phyloP scores from a whole-genome alignment of 1,284 basidiomycete genomes.

The Irpex sp. region DNA sequence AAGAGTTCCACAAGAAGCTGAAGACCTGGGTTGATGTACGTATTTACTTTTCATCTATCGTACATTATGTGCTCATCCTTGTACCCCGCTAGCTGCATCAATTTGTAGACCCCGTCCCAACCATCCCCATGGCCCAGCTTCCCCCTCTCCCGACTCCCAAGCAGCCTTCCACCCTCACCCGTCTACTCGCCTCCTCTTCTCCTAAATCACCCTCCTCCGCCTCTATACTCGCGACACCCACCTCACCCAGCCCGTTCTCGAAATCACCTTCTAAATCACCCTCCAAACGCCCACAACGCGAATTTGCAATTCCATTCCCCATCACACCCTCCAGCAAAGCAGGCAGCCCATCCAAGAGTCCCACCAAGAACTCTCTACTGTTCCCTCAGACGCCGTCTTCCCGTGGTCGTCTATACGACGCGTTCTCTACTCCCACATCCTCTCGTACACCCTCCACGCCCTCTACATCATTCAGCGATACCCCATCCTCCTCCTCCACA shows the following conservation, averaged over 20 bases:
- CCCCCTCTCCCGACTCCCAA: slow-evolving; percentile 45
- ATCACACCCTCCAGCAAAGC: slow-evolving; percentile 33
- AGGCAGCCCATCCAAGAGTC: slow-evolving; percentile 34
- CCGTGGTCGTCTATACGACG: slow-evolving; percentile 13
- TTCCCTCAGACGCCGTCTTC: slow-evolving; percentile 37
- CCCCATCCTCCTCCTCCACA: slow-evolving; percentile 19
- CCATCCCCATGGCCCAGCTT: slow-evolving; percentile 59
- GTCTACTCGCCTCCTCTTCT: slow-evolving; percentile 62
- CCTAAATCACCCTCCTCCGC: slow-evolving; percentile 48
- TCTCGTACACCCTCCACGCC: slow-evolving; percentile 45
- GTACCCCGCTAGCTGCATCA: slow-evolving; percentile 41
- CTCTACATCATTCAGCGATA: slow-evolving; percentile 34
- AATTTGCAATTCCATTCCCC: slow-evolving; percentile 50
- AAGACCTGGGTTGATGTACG: slow-evolving; percentile 57
- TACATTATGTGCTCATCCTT: not conserved
- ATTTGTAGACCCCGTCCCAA: slow-evolving; percentile 39
- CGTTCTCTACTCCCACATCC: slow-evolving; percentile 24
- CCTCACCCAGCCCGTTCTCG: slow-evolving; percentile 35
- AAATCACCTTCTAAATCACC: slow-evolving; percentile 38
- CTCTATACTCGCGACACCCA: slow-evolving; percentile 38
- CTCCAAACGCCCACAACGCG: slow-evolving; percentile 34
- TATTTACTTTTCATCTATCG: not conserved
- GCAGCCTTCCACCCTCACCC: slow-evolving; percentile 65
- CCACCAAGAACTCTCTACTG: slow-evolving; percentile 35
- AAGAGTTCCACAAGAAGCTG: slow-evolving; percentile 54